These are phyloP conservation scores for Nephelium lappaceum DNA, from an alignment of 345 rosid genomes.

Conservation along the genomic window DNA sequence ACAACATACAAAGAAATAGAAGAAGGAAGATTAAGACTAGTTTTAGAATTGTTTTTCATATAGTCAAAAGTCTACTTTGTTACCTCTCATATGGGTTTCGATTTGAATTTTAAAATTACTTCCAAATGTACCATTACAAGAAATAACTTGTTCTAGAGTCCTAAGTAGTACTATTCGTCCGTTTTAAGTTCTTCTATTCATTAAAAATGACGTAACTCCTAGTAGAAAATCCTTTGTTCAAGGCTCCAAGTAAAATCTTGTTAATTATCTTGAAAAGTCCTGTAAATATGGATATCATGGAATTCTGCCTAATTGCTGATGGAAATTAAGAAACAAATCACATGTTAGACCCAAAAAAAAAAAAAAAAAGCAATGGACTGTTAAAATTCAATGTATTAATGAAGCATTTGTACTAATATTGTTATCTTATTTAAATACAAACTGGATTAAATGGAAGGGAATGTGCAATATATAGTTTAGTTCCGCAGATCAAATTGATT, in stretches of 20 bases:
- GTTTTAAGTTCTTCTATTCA: neutral
- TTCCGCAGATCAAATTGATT: no score
- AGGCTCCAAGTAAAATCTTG: neutral
- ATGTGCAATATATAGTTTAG: no score
- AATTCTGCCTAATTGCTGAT: no score
- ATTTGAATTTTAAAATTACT: neutral
- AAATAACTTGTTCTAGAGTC: neutral
- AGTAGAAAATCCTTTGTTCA: neutral
- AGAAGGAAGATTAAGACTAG: neutral
- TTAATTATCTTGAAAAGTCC: neutral
- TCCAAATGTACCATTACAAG: neutral
- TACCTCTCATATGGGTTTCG: neutral
- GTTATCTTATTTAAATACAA: no score
- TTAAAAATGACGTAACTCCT: neutral
- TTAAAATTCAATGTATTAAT: neutral
- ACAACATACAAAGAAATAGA: no score
- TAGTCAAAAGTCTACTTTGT: neutral
- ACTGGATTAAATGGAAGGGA: no score
- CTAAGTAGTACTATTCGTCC: neutral
- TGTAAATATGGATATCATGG: neutral
- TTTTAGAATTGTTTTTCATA: neutral
- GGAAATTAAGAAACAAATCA: neutral
- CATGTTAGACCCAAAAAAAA: neutral
- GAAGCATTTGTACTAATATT: neutral
- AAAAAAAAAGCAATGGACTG: neutral